Conservation (phyloP, 345 rosid species). For the Excoecaria cochinchinensis region DNA sequence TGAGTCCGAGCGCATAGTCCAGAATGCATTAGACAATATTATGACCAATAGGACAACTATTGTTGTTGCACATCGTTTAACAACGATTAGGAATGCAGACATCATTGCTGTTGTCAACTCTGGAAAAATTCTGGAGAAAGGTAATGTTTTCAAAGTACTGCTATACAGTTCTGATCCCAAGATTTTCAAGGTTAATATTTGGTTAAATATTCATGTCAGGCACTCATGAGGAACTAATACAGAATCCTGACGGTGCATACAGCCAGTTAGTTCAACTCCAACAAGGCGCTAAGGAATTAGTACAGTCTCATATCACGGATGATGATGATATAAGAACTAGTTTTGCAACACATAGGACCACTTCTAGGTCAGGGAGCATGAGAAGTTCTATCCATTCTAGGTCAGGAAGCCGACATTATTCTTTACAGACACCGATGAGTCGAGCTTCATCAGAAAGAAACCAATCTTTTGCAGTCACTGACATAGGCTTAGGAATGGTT, state of each 20-base stretch:
- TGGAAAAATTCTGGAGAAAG: slow-evolving; percentile 81
- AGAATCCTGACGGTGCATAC: slow-evolving; percentile 67
- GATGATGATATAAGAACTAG: slow-evolving; percentile 19
- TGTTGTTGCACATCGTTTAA: slow-evolving; percentile 83
- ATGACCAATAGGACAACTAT: slow-evolving; percentile 74
- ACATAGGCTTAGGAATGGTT: slow-evolving; percentile 31
- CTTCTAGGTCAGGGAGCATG: background rate
- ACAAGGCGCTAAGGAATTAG: slow-evolving; percentile 51
- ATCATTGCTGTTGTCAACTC: slow-evolving; percentile 67
- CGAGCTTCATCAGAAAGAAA: slow-evolving; percentile 45
- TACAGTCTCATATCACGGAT: slow-evolving; percentile 15
- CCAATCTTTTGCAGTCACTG: slow-evolving; percentile 36
- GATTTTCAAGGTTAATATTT: background rate
- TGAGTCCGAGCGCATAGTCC: slow-evolving; percentile 79
- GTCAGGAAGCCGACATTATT: slow-evolving; percentile 28
- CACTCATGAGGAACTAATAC: slow-evolving; percentile 59
- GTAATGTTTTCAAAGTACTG: slow-evolving; percentile 29
- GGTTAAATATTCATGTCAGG: slow-evolving; percentile 31
- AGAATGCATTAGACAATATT: slow-evolving; percentile 64
- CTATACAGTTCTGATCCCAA: background rate
- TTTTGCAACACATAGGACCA: background rate
- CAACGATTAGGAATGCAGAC: slow-evolving; percentile 74
- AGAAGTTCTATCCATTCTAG: background rate
- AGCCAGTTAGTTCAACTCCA: slow-evolving; percentile 74
- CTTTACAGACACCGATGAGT: slow-evolving; percentile 38